Base-by-base conservation (phyloP, 164 flowering plant genomes). In the Macadamia tetraphylla region DNA sequence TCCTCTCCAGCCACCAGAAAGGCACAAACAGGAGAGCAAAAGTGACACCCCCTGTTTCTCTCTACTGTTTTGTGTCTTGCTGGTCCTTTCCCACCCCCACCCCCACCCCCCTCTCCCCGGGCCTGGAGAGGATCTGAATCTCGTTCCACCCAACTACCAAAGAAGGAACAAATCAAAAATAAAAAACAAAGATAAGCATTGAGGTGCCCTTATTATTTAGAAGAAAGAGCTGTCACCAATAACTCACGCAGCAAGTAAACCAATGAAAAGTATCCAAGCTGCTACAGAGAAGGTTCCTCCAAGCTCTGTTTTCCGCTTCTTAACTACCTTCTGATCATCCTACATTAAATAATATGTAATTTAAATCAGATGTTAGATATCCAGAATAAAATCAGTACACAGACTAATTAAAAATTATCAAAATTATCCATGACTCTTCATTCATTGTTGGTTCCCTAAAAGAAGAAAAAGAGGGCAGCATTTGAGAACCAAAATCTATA, bases 241-340 rank as follows among this genome's bases (percentile, higher is more conserved):
- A 58, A 88, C 99, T 88, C 81, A 95, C 98, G 98, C 91, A 67
- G 97, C 82, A 75, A 91, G 76, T 42, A 95, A 75, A 58, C 98
- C 98, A 74, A 86, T 80, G 76, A 92, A 95, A 68, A 90, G 83
- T 62, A 95, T 89, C 88, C 84, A 88, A 73, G 93, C 88, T 52
- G 96, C 97, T 32, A 95, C 80, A 49, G 97, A 92, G 69, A 95
- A 85, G 43, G 90, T 74, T 67, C 98, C 99, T 44, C 99, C 99
- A 64, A 95, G 92, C 82, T 95, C 98, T 13, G 99, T 95, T 77
- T 95, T 92, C 60, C 97, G 81, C 81, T 95, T 95, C 68, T 5
- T 76, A 30, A 92, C 96, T 31, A 82, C 81, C 70, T 85, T 84
- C 64, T 83, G 92, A 68, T 95, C 98, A 66, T 90, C 97, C 96